Evolutionary conservation across 1,139 yeast species (phyloP).

Genomic region (Lizanozyma gosingica): DNA sequence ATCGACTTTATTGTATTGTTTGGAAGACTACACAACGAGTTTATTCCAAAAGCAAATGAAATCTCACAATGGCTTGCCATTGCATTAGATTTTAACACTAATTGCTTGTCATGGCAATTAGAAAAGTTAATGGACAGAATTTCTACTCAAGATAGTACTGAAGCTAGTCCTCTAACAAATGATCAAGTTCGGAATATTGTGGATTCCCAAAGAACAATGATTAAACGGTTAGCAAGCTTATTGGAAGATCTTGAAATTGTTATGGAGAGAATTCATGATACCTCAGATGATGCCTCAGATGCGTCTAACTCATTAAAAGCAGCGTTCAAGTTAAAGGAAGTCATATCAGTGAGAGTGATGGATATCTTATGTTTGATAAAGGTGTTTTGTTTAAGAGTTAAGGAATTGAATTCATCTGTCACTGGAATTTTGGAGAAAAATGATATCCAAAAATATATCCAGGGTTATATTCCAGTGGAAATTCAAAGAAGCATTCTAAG

Average conservation of each 20-base stretch:
- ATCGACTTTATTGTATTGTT: background rate
- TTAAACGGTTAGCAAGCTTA: background rate
- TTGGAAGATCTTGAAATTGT: background rate
- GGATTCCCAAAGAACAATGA: background rate
- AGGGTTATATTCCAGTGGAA: constrained; percentile 11
- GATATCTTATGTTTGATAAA: background rate
- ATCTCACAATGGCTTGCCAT: background rate
- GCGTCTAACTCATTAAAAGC: background rate
- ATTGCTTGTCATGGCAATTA: background rate
- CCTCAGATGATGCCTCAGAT: background rate
- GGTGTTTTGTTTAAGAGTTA: background rate
- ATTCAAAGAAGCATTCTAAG: constrained; percentile 19
- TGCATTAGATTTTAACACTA: background rate
- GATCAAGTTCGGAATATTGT: background rate
- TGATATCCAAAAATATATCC: background rate
- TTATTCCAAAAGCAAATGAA: background rate
- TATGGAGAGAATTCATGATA: background rate
- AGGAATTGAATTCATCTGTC: background rate
- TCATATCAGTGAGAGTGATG: background rate
- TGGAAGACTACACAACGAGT: background rate
- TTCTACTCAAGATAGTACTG: background rate
- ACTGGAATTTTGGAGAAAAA: background rate
- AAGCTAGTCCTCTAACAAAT: background rate
- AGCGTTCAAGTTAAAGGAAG: background rate
- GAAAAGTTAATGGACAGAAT: background rate